Evolutionary conservation across 1,284 basidiomycete species (phyloP), one percentile per base, ranked within the genome.

Genomic region (Caloboletus firmus): DNA sequence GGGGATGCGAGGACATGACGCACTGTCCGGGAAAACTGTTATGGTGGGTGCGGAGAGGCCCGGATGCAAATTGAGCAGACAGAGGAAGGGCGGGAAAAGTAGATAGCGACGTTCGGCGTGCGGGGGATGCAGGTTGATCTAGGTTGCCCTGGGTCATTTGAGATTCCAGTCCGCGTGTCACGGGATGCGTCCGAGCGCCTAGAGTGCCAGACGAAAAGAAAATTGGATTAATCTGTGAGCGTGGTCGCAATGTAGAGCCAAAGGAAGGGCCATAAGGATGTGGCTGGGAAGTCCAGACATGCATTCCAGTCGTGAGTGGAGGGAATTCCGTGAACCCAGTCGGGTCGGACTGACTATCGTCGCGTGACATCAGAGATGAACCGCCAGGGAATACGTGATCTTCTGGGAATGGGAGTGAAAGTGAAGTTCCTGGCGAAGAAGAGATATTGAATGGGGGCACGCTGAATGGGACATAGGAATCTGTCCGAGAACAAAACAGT

Each of bases 11-110:
- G 59, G 79, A 67, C 66, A 79, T 71, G 62, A 74, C 68, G 71
- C 83, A 82, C 68, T 75, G 78, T 49, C 74, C 74, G 30, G 72
- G 65, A 59, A 76, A 79, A 56, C 66, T 66, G 35, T 66, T 51
- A 39, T 65, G 70, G 36, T 74, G 77, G 49, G 63, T 63, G 58
- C 76, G 74, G n/a, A 60, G 62, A 31, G 66, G 55, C 24, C 63
- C 39, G 4, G 54, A 13, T 18, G 47, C 6, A 51, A 58, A 49
- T 5, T 51, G 65, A 11, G 45, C n/a, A 45, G 52, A 48, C 2
- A 40, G 35, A 1, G 55, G 49, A 41, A 48, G 51, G n/a, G 18
- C 26, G 1, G 43, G 45, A 31, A 57, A 49, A 17, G 52, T 11
- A 24, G 59, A 20, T 20, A 41, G 20, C 8, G 36, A 48, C 18